Evolutionary conservation across 805 yeast species (phyloP).

Genomic region (Zygosaccharomyces kombuchaensis): DNA sequence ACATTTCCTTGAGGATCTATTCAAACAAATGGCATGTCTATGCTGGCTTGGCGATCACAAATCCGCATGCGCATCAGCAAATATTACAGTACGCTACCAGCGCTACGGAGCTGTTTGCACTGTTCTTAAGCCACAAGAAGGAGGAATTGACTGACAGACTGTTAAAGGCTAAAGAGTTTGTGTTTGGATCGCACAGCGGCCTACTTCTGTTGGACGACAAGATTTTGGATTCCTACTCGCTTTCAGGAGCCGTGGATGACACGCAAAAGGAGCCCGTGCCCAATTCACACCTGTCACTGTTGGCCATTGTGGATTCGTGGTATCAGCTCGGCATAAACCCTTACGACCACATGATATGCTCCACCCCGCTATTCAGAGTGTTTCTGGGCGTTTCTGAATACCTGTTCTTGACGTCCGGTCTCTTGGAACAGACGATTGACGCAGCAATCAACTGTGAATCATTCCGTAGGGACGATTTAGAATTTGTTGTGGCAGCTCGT

Average conservation of each 20-base stretch:
- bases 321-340: constrained; percentile 78
- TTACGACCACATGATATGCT: constrained; percentile 93
- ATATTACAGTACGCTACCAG: constrained; percentile 85
- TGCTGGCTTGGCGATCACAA: constrained; percentile 94
- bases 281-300: constrained; percentile 82
- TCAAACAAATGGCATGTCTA: constrained; percentile 97
- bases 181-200: constrained; percentile 64
- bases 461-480: constrained; percentile 85
- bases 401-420: constrained; percentile 75
- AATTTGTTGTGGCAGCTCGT: constrained; percentile 87
- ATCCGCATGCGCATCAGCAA: constrained; percentile 90
- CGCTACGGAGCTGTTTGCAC: constrained; percentile 72
- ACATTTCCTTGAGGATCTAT: constrained; percentile 83
- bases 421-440: constrained; percentile 73
- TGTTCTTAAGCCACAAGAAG: constrained; percentile 69
- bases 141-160: constrained; percentile 58
- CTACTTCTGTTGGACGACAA: constrained; percentile 71
- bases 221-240: constrained; percentile 71
- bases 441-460: constrained; percentile 63
- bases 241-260: constrained; percentile 52
- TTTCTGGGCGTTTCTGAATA: constrained; percentile 93
- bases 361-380: constrained; percentile 89
- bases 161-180: constrained; percentile 61
- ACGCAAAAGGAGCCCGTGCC: constrained; percentile 38
- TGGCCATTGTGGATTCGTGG: constrained; percentile 96